Conservation (phyloP, 1,139 yeast species). For the Pichia sp. region DNA sequence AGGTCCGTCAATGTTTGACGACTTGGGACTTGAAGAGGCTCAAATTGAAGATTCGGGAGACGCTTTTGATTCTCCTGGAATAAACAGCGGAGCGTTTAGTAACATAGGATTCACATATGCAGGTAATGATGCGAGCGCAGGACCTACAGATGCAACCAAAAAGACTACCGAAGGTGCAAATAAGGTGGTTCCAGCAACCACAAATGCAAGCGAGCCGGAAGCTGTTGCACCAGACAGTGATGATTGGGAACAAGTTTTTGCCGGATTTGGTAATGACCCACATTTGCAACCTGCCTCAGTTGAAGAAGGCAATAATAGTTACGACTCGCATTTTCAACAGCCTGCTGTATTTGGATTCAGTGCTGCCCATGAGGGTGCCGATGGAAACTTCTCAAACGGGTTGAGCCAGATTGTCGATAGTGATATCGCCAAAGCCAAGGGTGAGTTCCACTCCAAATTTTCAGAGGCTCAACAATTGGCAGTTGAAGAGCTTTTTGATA, state of each 20-base stretch:
- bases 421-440: slow-evolving; percentile 4
- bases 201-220: background rate
- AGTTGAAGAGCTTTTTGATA: slow-evolving; percentile 73
- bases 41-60: slow-evolving; percentile 46
- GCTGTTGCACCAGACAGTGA: slow-evolving; percentile 36
- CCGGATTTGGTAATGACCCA: slow-evolving; percentile 72
- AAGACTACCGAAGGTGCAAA: background rate
- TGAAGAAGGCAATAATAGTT: slow-evolving; percentile 9
- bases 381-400: background rate
- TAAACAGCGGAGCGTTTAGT: slow-evolving; percentile 19
- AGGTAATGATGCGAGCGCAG: slow-evolving; percentile 9
- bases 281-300: slow-evolving; percentile 18
- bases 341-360: slow-evolving; percentile 13
- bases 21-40: slow-evolving; percentile 48
- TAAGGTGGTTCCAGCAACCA: background rate
- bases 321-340: slow-evolving; percentile 10
- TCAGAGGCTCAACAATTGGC: slow-evolving; percentile 38
- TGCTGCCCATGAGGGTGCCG: background rate
- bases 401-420: background rate
- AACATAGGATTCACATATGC: slow-evolving; percentile 27
- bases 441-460: slow-evolving; percentile 10
- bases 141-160: background rate
- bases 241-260: slow-evolving; percentile 93
- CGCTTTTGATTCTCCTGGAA: slow-evolving; percentile 28
- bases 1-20: slow-evolving; percentile 40